Percentiles rank a stretch among this genome's conserved stretches.
Conservation (phyloP, 75 land plant species). For the Sequoiadendron giganteum region DNA sequence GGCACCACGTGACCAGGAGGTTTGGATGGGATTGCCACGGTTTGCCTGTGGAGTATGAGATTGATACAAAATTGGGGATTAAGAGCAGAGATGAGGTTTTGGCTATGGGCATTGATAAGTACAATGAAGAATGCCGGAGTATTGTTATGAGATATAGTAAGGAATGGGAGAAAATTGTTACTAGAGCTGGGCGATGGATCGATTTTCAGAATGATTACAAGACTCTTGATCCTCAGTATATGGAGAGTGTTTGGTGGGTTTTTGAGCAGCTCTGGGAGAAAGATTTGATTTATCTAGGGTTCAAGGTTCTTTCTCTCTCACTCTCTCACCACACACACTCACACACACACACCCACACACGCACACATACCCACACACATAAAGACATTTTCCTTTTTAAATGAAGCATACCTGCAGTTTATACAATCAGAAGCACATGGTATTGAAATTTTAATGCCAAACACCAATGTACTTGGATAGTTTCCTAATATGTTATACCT, state of each 20-base stretch:
- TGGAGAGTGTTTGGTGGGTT: constrained; percentile 99
- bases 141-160: constrained; percentile 88
- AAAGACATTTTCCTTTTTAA: neutral
- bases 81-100: constrained; percentile 67
- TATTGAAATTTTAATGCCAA: neutral
- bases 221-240: constrained; percentile 86
- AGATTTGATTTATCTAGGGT: constrained; percentile 83
- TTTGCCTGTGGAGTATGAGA: constrained; percentile 92
- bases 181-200: constrained; percentile 89
- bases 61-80: constrained; percentile 69
- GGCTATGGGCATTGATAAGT: constrained; percentile 79
- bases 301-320: constrained; percentile 54
- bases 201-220: constrained; percentile 94
- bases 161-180: constrained; percentile 91
- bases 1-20: constrained; percentile 89
- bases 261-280: constrained; percentile 80
- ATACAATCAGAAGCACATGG: neutral
- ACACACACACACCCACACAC: too few relatives aligned
- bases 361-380: too few relatives aligned
- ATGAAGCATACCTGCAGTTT: neutral
- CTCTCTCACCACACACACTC: too few relatives aligned
- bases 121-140: constrained; percentile 89
- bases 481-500: neutral
- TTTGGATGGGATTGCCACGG: constrained; percentile 99
- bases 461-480: neutral